phyloP scores from a whole-genome alignment of 192 early-diverging fungal species.

The Coemansia reversa region DNA sequence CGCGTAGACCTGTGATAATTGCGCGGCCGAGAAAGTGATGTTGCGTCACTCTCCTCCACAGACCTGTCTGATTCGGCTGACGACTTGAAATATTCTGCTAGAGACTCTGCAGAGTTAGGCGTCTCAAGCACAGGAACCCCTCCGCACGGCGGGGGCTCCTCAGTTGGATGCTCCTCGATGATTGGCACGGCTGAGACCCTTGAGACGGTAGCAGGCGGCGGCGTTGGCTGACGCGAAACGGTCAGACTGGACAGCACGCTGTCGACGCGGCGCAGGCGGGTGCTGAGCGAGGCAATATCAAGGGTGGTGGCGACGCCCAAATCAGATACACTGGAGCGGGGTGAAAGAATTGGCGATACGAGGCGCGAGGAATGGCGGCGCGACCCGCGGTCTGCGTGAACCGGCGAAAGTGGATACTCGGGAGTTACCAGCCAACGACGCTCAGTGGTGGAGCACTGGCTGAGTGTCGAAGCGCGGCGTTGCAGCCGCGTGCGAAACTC shows the following conservation, averaged over 20 bases:
- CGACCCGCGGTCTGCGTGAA: slow-evolving; percentile 10
- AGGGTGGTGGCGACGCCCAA: slow-evolving; percentile 1
- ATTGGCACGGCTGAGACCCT: background rate
- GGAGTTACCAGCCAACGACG: slow-evolving; percentile 43
- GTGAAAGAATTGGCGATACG: slow-evolving; percentile 36
- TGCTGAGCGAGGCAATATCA: slow-evolving; percentile 3
- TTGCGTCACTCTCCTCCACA: background rate
- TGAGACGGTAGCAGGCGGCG: background rate
- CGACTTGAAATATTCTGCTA: background rate
- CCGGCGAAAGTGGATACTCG: slow-evolving; percentile 12
- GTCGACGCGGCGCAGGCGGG: slow-evolving; percentile 19
- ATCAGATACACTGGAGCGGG: slow-evolving; percentile 45
- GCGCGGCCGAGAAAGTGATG: background rate
- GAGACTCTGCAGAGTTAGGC: background rate
- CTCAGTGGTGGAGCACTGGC: slow-evolving; percentile 54
- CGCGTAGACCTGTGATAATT: slow-evolving; percentile 18
- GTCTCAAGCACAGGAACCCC: background rate
- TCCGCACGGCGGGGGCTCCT: background rate
- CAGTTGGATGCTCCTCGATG: background rate
- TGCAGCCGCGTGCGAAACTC: slow-evolving; percentile 5
- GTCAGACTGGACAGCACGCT: slow-evolving; percentile 9
- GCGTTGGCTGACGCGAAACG: slow-evolving; percentile 11
- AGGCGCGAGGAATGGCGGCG: slow-evolving; percentile 40
- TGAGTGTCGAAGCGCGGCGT: slow-evolving; percentile 42
- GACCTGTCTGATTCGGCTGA: background rate